Percentiles rank a stretch among this genome's conserved stretches.
phyloP scores from a whole-genome alignment of 257 asterid genomes.

The Petunia secreta region DNA sequence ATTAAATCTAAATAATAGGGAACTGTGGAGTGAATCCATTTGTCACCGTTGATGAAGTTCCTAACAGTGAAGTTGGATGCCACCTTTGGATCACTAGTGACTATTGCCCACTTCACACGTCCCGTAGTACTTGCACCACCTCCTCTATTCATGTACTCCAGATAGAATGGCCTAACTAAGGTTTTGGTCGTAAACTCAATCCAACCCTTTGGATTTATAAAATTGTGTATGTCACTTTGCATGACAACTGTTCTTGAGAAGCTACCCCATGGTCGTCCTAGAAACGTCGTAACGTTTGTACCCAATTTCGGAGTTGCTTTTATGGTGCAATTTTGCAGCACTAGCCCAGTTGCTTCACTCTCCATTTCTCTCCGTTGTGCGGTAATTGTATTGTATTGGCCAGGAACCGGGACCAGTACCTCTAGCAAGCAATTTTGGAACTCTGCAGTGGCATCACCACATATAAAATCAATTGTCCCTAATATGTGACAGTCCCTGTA shows the following conservation, averaged over 20 bases:
- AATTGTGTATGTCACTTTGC: not conserved
- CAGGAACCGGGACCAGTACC: not conserved
- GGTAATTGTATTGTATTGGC: not conserved
- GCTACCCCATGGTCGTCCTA: constrained; percentile 32
- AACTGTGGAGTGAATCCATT: constrained; percentile 27
- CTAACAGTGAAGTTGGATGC: constrained; percentile 18
- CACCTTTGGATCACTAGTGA: not conserved
- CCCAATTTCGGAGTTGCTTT: not conserved
- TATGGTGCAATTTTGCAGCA: constrained; percentile 18
- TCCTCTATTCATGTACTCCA: constrained; percentile 25
- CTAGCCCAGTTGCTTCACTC: not conserved
- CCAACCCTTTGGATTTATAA: constrained; percentile 20
- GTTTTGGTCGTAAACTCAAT: not conserved
- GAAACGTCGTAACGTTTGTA: not conserved
- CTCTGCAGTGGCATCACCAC: constrained; percentile 8
- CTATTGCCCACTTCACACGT: constrained; percentile 21
- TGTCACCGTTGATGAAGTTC: constrained; percentile 9
- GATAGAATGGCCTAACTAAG: not conserved
- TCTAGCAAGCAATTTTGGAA: constrained; percentile 20
- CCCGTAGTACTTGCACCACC: not conserved
- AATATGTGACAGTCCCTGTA: constrained; percentile 24
- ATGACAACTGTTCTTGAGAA: constrained; percentile 1
- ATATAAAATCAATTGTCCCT: constrained; percentile 32
- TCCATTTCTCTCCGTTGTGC: not conserved
- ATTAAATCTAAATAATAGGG: constrained; percentile 9